Percentiles rank a stretch among this genome's conserved stretches.
phyloP scores from a whole-genome alignment of 2,329 filamentous ascomycete species.

The Exophiala lecanii-corni region DNA sequence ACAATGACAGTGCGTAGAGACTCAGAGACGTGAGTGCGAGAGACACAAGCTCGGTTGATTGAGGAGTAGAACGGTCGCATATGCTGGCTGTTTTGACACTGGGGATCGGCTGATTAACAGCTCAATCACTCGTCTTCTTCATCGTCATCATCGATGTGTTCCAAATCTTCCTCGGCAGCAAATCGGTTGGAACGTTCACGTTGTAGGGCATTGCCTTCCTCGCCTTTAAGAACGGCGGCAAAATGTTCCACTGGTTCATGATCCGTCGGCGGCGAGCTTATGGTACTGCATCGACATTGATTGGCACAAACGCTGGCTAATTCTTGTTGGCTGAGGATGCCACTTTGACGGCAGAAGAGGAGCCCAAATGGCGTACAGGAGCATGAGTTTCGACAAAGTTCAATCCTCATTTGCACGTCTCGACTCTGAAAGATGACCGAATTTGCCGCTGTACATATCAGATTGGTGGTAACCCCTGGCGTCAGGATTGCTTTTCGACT shows the following conservation, averaged over 20 bases:
- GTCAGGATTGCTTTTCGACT: background rate
- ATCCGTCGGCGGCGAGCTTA: background rate
- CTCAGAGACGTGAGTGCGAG: too few relatives aligned
- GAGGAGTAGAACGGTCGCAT: too few relatives aligned
- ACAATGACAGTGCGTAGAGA: background rate
- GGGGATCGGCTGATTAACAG: background rate
- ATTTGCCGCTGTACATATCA: background rate
- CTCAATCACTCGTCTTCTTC: background rate
- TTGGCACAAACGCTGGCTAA: background rate
- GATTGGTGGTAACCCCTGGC: background rate
- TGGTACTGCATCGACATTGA: background rate
- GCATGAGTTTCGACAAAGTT: background rate
- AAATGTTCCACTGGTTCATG: background rate
- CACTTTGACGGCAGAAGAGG: background rate
- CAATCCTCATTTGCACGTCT: background rate
- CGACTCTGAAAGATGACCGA: background rate
- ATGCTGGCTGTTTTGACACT: too few relatives aligned
- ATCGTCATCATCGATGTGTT: background rate
- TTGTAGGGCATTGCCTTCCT: background rate
- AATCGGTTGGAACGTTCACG: background rate
- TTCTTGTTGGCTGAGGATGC: background rate
- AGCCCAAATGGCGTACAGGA: background rate
- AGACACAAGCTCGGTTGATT: background rate
- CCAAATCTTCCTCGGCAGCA: background rate
- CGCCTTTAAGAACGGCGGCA: background rate